Evolutionary conservation across 345 rosid species (phyloP).

Genomic region (Eucalyptus sp.): DNA sequence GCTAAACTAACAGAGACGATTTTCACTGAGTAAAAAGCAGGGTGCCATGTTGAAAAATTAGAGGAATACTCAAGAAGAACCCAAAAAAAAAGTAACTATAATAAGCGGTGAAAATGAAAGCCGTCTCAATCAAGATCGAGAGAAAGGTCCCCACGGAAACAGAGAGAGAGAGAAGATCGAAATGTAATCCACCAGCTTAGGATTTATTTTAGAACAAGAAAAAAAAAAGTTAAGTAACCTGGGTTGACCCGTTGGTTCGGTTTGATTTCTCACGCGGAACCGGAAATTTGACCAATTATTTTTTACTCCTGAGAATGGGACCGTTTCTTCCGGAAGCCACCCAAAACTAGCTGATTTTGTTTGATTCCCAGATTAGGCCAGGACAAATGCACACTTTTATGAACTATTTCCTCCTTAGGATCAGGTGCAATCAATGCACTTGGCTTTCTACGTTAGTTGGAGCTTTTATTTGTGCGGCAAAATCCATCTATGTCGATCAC

Average conservation of each 20-base stretch:
- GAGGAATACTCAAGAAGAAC: too few relatives aligned
- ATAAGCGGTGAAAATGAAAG: background rate
- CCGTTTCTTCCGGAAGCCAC: background rate
- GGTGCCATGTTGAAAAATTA: too few relatives aligned
- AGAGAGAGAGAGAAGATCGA: background rate
- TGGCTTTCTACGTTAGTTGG: background rate
- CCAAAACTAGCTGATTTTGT: background rate
- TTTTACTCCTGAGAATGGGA: background rate
- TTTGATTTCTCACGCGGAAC: background rate
- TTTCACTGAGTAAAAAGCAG: background rate
- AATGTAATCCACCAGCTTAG: background rate
- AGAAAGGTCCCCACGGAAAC: background rate
- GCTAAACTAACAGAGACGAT: background rate
- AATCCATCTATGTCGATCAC: background rate
- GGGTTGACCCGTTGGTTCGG: too few relatives aligned
- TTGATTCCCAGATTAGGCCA: accelerated
- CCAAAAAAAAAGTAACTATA: too few relatives aligned
- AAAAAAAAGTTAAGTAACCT: background rate
- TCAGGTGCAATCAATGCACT: background rate
- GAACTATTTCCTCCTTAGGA: background rate
- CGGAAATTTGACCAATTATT: background rate
- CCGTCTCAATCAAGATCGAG: background rate
- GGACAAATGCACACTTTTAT: background rate
- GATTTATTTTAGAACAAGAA: background rate
- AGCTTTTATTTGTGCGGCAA: background rate